A percentile compares a stretch with the other conserved stretches of the same genome.
Evolutionary conservation across 371 early-diverging fungal genomes (phyloP).

Genomic region (Apophysomyces variabilis): DNA sequence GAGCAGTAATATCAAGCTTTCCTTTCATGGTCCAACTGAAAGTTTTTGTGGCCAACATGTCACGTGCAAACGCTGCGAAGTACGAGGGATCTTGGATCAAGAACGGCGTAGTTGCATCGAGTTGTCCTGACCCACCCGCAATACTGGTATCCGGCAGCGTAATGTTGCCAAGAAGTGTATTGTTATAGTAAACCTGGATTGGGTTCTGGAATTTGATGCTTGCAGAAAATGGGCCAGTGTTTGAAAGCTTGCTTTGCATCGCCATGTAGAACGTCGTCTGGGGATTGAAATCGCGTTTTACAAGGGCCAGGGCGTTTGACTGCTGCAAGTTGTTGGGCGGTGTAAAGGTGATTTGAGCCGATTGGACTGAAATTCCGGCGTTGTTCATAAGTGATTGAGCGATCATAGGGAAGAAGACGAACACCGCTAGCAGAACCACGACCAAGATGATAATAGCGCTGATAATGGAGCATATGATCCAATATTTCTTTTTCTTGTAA

Average conservation of each 20-base stretch:
- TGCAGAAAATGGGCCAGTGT: slow-evolving; percentile 67
- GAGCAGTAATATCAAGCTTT: slow-evolving; percentile 60
- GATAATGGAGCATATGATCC: slow-evolving; percentile 58
- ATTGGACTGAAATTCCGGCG: slow-evolving; percentile 48
- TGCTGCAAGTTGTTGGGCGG: slow-evolving; percentile 22
- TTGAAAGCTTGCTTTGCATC: slow-evolving; percentile 51
- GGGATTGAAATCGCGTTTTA: slow-evolving; percentile 32
- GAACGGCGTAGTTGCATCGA: slow-evolving; percentile 50
- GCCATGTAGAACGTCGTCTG: slow-evolving; percentile 43
- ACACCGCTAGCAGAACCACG: slow-evolving; percentile 51
- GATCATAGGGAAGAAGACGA: slow-evolving; percentile 65
- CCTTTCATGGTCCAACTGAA: slow-evolving; percentile 65
- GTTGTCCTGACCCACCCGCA: slow-evolving; percentile 52
- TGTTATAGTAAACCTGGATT: slow-evolving; percentile 44
- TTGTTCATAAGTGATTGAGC: slow-evolving; percentile 64
- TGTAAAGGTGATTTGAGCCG: slow-evolving; percentile 56
- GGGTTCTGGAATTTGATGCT: slow-evolving; percentile 51
- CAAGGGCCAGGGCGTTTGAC: slow-evolving; percentile 1
- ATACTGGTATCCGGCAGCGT: slow-evolving; percentile 52
- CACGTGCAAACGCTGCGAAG: slow-evolving; percentile 57
- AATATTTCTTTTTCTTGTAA: slow-evolving; percentile 61
- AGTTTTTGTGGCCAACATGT: slow-evolving; percentile 54
- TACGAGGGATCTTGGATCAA: slow-evolving; percentile 46
- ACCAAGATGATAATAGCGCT: slow-evolving; percentile 55
- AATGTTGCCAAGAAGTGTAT: slow-evolving; percentile 57